Conservation (phyloP, 805 yeast genomes). For the Yamadazyma paraphyllophila region DNA sequence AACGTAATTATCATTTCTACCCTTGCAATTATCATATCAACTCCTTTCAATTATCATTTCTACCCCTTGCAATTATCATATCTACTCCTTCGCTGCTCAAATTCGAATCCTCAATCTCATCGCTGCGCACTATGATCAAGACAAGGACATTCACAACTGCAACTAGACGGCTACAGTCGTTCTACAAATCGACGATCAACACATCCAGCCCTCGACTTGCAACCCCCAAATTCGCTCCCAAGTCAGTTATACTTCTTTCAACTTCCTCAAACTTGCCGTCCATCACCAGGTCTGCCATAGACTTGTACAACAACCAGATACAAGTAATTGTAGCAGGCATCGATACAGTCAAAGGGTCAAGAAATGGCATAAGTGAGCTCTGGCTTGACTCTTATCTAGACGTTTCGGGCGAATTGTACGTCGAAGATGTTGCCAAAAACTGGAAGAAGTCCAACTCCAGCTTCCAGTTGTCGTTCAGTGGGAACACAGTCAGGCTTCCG, state of each 20-base stretch:
- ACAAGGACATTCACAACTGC: neutral
- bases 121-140: too few relatives aligned
- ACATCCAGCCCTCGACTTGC: neutral
- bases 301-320: conserved; percentile 22
- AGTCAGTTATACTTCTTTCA: conserved; percentile 32
- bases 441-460: conserved; percentile 34
- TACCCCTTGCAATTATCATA: too few relatives aligned
- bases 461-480: conserved; percentile 16
- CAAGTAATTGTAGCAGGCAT: conserved; percentile 43
- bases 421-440: conserved; percentile 24
- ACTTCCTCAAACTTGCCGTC: conserved; percentile 34
- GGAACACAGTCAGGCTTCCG: conserved; percentile 18
- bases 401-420: conserved; percentile 18
- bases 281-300: conserved; percentile 31
- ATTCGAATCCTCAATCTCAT: too few relatives aligned
- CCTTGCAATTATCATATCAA: too few relatives aligned
- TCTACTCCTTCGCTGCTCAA: too few relatives aligned
- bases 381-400: conserved; percentile 33
- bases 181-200: conserved; percentile 2
- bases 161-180: neutral
- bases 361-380: conserved; percentile 38
- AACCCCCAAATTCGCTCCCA: conserved; percentile 18
- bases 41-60: too few relatives aligned
- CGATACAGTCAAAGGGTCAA: conserved; percentile 31
- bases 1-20: too few relatives aligned